A percentile compares a stretch with the other conserved stretches of the same genome.
phyloP scores from a whole-genome alignment of 768 basidiomycete species.

The Lentinula aciculospora region DNA sequence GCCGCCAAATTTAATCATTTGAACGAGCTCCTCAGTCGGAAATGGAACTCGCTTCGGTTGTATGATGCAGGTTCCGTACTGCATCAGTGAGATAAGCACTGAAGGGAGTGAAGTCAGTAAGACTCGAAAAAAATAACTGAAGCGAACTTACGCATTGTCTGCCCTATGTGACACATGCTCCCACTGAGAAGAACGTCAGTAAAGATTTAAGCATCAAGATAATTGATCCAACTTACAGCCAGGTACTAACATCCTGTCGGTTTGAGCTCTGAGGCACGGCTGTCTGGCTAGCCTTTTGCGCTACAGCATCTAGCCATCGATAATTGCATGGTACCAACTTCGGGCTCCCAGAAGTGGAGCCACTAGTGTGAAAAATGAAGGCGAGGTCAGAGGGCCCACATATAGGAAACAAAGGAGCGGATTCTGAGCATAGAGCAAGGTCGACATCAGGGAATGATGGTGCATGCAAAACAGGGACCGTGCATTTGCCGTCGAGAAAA shows the following conservation, averaged over 20 bases:
- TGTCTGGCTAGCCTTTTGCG: constrained; percentile 51
- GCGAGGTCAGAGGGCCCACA: constrained; percentile 19
- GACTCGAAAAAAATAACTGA: constrained; percentile 18
- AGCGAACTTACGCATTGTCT: constrained; percentile 59
- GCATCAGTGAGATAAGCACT: constrained; percentile 71
- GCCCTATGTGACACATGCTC: constrained; percentile 80
- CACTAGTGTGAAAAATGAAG: constrained; percentile 78
- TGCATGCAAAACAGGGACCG: constrained; percentile 44
- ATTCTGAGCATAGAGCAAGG: constrained; percentile 15
- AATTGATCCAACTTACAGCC: constrained; percentile 50
- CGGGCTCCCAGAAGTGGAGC: constrained; percentile 77
- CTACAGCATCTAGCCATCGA: constrained; percentile 55
- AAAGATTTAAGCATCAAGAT: constrained; percentile 19
- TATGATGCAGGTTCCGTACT: constrained; percentile 68
- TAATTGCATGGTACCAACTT: constrained; percentile 72
- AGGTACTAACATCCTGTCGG: constrained; percentile 62
- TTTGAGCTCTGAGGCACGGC: constrained; percentile 40
- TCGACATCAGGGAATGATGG: constrained; percentile 32
- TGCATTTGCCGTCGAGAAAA: constrained; percentile 35
- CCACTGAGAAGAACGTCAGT: constrained; percentile 48
- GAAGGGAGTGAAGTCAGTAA: constrained; percentile 11
- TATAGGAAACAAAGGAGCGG: constrained; percentile 33
- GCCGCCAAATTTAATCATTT: constrained; percentile 62
- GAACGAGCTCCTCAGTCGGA: constrained; percentile 60
- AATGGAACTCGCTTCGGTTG: constrained; percentile 65